Percentiles rank a stretch among this genome's conserved stretches.
Conservation (phyloP, 176 grass and related monocot genomes). For the Oropetium thomaeum region DNA sequence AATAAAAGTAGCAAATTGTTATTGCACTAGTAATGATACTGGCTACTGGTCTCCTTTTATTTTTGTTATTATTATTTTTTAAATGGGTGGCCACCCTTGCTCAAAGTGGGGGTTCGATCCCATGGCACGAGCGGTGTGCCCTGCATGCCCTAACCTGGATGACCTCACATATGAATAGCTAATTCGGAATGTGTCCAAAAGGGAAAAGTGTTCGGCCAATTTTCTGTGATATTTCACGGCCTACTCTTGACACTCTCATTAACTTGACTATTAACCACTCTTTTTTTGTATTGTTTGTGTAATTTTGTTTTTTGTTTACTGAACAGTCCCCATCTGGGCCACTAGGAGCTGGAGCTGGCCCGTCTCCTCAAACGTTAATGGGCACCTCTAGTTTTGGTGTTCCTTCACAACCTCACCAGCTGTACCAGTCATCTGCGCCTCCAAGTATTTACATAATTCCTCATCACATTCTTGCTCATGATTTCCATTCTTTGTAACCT, state of each 20-base stretch:
- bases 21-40: neutral
- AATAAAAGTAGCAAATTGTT: neutral
- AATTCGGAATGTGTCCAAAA: neutral
- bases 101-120: no score
- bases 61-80: no score
- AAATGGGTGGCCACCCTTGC: no score
- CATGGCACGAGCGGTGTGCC: no score
- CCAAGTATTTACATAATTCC: slow-evolving; percentile 63
- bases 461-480: neutral
- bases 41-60: no score
- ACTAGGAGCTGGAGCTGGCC: slow-evolving; percentile 40
- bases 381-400: slow-evolving; percentile 60
- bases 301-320: slow-evolving; percentile 22
- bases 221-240: slow-evolving; percentile 8
- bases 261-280: neutral
- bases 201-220: neutral
- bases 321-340: slow-evolving; percentile 46
- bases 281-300: slow-evolving; percentile 30
- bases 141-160: no score
- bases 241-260: neutral
- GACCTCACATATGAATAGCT: neutral
- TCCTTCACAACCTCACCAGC: slow-evolving; percentile 45
- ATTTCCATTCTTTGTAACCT: neutral
- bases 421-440: slow-evolving; percentile 52
- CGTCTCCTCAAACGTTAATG: slow-evolving; percentile 42